These are phyloP conservation scores for Dendrocalamus latiflorus DNA, from an alignment of 202 grass and related monocot species.

Conservation along the genomic window DNA sequence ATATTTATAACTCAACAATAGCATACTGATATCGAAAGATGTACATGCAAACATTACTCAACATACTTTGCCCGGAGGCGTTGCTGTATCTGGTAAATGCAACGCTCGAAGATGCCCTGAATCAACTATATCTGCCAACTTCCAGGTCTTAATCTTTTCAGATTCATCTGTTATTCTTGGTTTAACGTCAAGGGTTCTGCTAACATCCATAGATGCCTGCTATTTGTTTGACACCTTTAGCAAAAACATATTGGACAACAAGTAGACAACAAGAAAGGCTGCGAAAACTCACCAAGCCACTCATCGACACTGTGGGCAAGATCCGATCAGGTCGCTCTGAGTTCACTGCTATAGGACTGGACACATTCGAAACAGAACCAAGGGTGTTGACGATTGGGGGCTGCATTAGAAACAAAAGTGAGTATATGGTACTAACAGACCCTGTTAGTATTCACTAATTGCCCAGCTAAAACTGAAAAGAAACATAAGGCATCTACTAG, in stretches of 20 bases:
- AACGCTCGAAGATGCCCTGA: slow-evolving; percentile 67
- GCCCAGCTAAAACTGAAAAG: not conserved
- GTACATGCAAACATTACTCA: not conserved
- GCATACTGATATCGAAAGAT: not conserved
- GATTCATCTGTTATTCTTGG: slow-evolving; percentile 85
- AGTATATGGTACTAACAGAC: not conserved
- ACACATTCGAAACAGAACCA: too few species aligned
- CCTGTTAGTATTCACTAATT: not conserved
- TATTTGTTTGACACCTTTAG: slow-evolving; percentile 28
- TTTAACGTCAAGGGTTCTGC: slow-evolving; percentile 64
- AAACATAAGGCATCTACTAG: not conserved
- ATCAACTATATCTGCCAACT: slow-evolving; percentile 76
- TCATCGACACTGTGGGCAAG: slow-evolving; percentile 84
- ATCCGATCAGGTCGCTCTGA: slow-evolving; percentile 77
- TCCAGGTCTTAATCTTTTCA: slow-evolving; percentile 85
- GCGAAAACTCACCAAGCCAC: slow-evolving; percentile 67
- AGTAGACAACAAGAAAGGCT: slow-evolving; percentile 14
- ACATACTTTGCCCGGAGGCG: slow-evolving; percentile 69
- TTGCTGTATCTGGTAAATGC: slow-evolving; percentile 57
- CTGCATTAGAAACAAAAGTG: slow-evolving; percentile 51
- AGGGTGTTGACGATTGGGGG: slow-evolving; percentile 63
- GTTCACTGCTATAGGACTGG: slow-evolving; percentile 73
- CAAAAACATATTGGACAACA: slow-evolving; percentile 32
- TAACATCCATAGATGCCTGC: slow-evolving; percentile 76
- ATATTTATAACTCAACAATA: slow-evolving; percentile 7